Conservation (phyloP, 495 filamentous ascomycete species). For the Geopyxis carbonaria region DNA sequence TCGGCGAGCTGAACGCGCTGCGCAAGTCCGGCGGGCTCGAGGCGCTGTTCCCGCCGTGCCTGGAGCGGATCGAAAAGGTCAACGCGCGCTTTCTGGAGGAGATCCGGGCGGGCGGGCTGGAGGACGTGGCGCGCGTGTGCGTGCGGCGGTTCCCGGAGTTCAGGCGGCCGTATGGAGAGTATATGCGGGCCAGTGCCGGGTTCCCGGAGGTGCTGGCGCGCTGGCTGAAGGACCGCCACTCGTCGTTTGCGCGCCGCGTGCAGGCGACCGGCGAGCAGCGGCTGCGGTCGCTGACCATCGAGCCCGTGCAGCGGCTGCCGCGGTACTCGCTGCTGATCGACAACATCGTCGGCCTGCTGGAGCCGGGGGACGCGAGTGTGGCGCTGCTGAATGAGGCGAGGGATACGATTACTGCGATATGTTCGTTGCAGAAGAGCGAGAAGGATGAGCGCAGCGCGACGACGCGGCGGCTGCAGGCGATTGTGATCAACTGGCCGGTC, state of each 20-base stretch:
- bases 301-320: conserved; percentile 87
- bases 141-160: conserved; percentile 64
- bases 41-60: conserved; percentile 61
- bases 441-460: conserved; percentile 54
- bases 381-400: conserved; percentile 64
- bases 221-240: conserved; percentile 52
- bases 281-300: conserved; percentile 82
- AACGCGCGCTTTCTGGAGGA: conserved; percentile 64
- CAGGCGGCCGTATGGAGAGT: conserved; percentile 71
- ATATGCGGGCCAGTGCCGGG: conserved; percentile 67
- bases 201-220: conserved; percentile 64
- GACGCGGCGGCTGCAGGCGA: conserved; percentile 50
- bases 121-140: conserved; percentile 45
- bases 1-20: conserved; percentile 62
- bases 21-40: conserved; percentile 48
- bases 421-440: conserved; percentile 42
- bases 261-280: conserved; percentile 78
- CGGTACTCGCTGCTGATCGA: conserved; percentile 93
- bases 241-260: conserved; percentile 61
- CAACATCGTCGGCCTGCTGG: conserved; percentile 71
- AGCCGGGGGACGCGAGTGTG: conserved; percentile 65
- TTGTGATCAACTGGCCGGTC: conserved; percentile 66
- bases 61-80: conserved; percentile 57
- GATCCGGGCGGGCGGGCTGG: conserved; percentile 60
- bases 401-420: conserved; percentile 87